Evolutionary conservation across 179 eudicot species (phyloP), one percentile per base, ranked within the genome.

Genomic region (Silene noctiflora): DNA sequence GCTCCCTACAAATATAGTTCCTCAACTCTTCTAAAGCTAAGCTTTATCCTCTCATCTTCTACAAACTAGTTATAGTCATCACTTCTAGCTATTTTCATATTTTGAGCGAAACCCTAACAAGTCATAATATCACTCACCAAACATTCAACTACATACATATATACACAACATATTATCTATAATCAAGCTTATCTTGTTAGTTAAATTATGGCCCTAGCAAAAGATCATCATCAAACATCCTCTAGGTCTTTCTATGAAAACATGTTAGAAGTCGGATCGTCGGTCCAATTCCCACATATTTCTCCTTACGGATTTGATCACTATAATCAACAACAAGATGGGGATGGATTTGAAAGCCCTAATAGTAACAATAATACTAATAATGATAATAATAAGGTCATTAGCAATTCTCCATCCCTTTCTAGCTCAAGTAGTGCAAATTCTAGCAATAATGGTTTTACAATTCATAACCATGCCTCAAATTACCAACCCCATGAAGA

Each of bases 361-460:
- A 74, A 56, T 78, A 83, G 83, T 33, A 64, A 27, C 5, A 33
- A 33, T n/a, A 79, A 75, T 33, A 51, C 0, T 51, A 63, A n/a
- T 63, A 35, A 33, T 67, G 75, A 75, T 25, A 81, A 75, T 33
- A 81, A 53, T n/a, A n/a, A n/a, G n/a, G 69, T 83, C 9, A 60
- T 79, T 77, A 87, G 84, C 76, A 73, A 80, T 62, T 89, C 95
- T 27, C 87, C 97, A 35, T 83, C 92, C 17, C 85, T 88, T 35
- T 89, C 95, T 1, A 91, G 92, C 80, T 90, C 96, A 0, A 82
- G 90, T 70, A 89, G 93, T 75, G 87, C 91, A 17, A 90, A 81
- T 51, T 90, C 95, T 22, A 85, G 86, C 72, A 83, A 73, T 48
- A 71, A 78, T 59, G 89, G 87, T 2, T 78, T 87, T 53, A 79